These are phyloP conservation scores for Ustilago tritici DNA, from an alignment of 1,284 basidiomycete genomes.

Conservation along the genomic window DNA sequence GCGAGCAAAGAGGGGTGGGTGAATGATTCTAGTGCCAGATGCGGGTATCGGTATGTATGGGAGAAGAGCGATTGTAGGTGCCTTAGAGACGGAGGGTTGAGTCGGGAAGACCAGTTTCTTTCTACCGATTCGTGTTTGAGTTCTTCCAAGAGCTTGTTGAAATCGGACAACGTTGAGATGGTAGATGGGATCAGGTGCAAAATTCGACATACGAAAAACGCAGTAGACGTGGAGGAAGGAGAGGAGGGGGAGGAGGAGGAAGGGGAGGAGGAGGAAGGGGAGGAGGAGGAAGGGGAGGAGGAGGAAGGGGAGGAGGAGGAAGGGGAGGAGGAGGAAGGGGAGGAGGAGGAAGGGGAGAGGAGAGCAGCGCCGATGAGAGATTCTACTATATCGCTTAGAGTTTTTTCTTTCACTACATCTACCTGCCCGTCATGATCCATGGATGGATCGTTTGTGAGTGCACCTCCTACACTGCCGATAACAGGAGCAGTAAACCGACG, in stretches of 20 bases:
- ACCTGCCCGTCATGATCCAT: no score
- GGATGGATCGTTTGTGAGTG: background rate
- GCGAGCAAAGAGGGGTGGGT: conserved; percentile 52
- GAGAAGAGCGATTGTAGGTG: conserved; percentile 37
- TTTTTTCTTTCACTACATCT: conserved; percentile 35
- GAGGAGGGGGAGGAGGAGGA: conserved; percentile 7
- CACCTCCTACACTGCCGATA: conserved; percentile 4
- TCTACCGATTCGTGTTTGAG: conserved; percentile 26
- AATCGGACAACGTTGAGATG: conserved; percentile 14
- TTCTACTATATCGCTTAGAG: conserved; percentile 52
- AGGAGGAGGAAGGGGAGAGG: background rate
- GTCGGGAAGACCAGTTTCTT: conserved; percentile 30
- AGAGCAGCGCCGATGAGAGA: conserved; percentile 47
- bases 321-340: conserved; percentile 8
- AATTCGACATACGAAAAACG: conserved; percentile 15
- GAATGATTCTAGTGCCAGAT: conserved; percentile 57
- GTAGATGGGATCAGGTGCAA: conserved; percentile 29
- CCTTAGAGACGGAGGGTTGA: background rate
- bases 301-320: conserved; percentile 1
- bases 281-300: no score
- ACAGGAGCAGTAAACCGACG: conserved; percentile 15
- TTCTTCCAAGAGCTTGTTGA: conserved; percentile 17
- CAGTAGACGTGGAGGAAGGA: background rate
- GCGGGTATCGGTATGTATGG: conserved; percentile 50
- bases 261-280: conserved; percentile 10